phyloP scores from a whole-genome alignment of 1,284 basidiomycete genomes.

The Boletus sp. region DNA sequence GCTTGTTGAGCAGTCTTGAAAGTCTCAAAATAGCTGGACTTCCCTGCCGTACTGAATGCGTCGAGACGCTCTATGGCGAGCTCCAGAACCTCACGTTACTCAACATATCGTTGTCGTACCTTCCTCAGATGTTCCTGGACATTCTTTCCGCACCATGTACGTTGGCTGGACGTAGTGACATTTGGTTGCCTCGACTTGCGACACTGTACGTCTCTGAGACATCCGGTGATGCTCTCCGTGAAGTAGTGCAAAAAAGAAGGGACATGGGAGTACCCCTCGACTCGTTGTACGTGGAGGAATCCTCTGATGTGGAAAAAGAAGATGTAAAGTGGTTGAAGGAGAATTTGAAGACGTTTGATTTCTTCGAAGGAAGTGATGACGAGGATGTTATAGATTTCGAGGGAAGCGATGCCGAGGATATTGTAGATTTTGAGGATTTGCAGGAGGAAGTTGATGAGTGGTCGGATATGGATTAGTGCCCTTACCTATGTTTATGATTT shows the following conservation, averaged over 20 bases:
- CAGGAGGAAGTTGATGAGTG: slow-evolving; percentile 21
- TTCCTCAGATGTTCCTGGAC: slow-evolving; percentile 40
- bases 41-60: slow-evolving; percentile 36
- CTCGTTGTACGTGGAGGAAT: slow-evolving; percentile 44
- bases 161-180: slow-evolving; percentile 2
- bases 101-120: slow-evolving; percentile 35
- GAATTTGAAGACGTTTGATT: slow-evolving; percentile 47
- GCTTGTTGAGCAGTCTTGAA: slow-evolving; percentile 44
- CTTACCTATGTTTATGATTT: background rate
- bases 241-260: slow-evolving; percentile 45
- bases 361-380: slow-evolving; percentile 47
- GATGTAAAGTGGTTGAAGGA: slow-evolving; percentile 48
- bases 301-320: slow-evolving; percentile 35
- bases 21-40: slow-evolving; percentile 50
- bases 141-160: slow-evolving; percentile 34
- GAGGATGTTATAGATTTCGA: slow-evolving; percentile 34
- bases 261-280: slow-evolving; percentile 43
- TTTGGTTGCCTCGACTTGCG: slow-evolving; percentile 36
- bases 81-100: slow-evolving; percentile 44
- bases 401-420: slow-evolving; percentile 42
- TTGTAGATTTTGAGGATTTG: slow-evolving; percentile 20
- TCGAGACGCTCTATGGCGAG: slow-evolving; percentile 43
- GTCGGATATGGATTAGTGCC: slow-evolving; percentile 13
- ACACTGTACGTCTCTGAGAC: slow-evolving; percentile 47
- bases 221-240: slow-evolving; percentile 39